Evolutionary conservation across 2,329 filamentous ascomycete species (phyloP), one percentile per base, ranked within the genome.

Genomic region (Colletotrichum endophyticum): DNA sequence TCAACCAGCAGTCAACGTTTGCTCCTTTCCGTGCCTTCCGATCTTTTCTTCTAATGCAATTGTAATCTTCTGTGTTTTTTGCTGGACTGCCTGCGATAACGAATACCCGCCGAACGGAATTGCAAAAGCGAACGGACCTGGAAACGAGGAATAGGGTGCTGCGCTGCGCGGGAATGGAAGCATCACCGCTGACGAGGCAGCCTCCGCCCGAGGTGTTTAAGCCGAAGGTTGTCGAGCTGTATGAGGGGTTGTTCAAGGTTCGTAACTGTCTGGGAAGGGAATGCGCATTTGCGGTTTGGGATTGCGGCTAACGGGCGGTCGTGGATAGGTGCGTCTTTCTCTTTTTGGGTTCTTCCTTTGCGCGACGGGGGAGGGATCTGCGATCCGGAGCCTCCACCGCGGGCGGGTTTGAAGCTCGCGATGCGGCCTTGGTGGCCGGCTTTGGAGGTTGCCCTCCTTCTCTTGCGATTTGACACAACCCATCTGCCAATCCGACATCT

Each of bases 151-250:
- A 53, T 22, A 53, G 44, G 44, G 44, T 53, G 44, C 39, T 32
- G 13, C 56, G 57, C 30, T 32, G 8, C 66, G 28, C 36, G 72
- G 68, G 68, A 62, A 98, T 98, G 95, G 95, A 98, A 88, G 91
- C 93, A 81, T 99, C 96, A 84, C 97, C 97, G 79, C 91, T 99
- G 83, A 98, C 96, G 73, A 96, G 98, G 86, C 96, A 98, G 89
- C 92, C 92, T 86, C 92, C 95, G 81, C 97, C 96, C 71, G 94
- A 98, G 85, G 92, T 94, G 56, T 98, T 99, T 84, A 94, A 98
- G 86, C 96, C 95, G 71, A 99, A 99, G 88, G 95, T 99, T 80
- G 94, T 98, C 77, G 91, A 94, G 84, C 92, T 99, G 68, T 99
- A 99, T 86, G 92, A 96, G 81, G 91, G 92, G 79, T 89, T 99